Percentiles rank a stretch among this genome's conserved stretches.
These are phyloP conservation scores for Diaporthe sp. DNA, from an alignment of 2,329 filamentous ascomycete genomes.

Conservation along the genomic window DNA sequence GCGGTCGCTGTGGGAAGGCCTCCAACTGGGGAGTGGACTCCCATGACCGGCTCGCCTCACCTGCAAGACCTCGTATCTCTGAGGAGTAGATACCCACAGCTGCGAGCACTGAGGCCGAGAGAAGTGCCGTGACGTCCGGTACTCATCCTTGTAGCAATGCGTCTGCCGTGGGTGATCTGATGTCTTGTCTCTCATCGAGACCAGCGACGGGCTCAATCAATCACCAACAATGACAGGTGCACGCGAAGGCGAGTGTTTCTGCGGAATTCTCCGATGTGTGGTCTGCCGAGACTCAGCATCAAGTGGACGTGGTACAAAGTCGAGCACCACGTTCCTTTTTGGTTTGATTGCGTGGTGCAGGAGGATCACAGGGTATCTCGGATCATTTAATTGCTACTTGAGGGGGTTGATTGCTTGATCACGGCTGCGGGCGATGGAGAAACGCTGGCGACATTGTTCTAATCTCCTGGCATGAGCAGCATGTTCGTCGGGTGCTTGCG, in stretches of 20 bases:
- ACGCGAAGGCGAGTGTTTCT: neutral
- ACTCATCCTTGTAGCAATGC: neutral
- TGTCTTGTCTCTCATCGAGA: neutral
- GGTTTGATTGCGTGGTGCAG: slow-evolving; percentile 24
- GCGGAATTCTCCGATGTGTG: neutral
- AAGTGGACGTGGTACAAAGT: neutral
- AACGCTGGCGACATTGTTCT: slow-evolving; percentile 23
- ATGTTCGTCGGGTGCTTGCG: neutral
- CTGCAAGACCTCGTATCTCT: neutral
- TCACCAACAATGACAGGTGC: neutral
- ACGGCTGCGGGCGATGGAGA: neutral
- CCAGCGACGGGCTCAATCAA: neutral
- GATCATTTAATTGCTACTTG: neutral
- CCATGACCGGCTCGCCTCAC: neutral
- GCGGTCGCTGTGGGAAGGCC: neutral
- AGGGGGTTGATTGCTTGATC: slow-evolving; percentile 6
- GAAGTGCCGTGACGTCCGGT: neutral
- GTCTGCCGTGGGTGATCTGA: neutral
- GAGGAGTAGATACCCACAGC: neutral
- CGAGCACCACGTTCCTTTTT: slow-evolving; percentile 6
- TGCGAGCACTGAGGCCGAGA: slow-evolving; percentile 5
- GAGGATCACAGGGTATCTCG: slow-evolving; percentile 22
- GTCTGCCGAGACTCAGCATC: neutral
- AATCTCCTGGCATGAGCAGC: slow-evolving; percentile 4
- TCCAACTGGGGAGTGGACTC: neutral